These are phyloP conservation scores for Dactylonectria macrodidyma DNA, from an alignment of 2,329 filamentous ascomycete species.

Conservation along the genomic window DNA sequence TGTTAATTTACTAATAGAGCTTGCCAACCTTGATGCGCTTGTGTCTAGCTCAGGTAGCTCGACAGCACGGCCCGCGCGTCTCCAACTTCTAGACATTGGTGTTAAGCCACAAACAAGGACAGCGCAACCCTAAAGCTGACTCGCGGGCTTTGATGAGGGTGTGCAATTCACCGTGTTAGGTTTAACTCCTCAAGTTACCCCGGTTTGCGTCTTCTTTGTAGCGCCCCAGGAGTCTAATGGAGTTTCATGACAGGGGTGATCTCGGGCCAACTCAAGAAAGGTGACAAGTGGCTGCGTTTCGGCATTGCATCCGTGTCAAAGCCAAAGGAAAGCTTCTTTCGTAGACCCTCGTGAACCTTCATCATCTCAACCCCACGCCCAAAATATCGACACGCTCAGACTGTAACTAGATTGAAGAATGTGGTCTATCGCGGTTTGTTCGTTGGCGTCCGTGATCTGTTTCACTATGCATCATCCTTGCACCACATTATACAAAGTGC, in stretches of 20 bases:
- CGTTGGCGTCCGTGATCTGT: neutral
- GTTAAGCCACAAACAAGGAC: neutral
- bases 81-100: neutral
- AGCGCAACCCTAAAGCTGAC: neutral
- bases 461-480: neutral
- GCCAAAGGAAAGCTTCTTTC: neutral
- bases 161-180: conserved; percentile 22
- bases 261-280: neutral
- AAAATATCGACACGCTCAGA: neutral
- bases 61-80: neutral
- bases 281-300: neutral
- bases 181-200: conserved; percentile 7
- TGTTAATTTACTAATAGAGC: neutral
- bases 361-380: neutral
- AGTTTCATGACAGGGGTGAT: neutral
- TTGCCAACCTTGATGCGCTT: neutral
- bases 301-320: neutral
- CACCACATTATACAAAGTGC: neutral
- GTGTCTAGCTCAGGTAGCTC: neutral
- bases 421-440: neutral
- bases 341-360: neutral
- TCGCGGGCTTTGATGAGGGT: neutral
- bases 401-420: neutral
- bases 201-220: neutral
- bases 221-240: conserved; percentile 19